Percentiles rank a stretch among this genome's conserved stretches.
These are phyloP conservation scores for Moniliophthora roreri DNA, from an alignment of 1,284 basidiomycete genomes.

Conservation along the genomic window DNA sequence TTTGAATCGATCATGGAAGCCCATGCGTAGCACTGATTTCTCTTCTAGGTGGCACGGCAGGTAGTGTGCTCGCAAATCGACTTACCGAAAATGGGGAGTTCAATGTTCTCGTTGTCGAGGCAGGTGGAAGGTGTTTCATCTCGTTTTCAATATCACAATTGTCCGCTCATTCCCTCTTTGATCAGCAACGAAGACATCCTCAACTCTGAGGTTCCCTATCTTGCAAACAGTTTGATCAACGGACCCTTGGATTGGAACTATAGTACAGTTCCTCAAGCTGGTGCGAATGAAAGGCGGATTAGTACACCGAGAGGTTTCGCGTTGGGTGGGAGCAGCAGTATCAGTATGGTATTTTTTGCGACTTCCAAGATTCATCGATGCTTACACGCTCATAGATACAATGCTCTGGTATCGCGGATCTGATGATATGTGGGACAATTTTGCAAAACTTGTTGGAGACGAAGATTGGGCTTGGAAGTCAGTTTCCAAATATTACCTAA, in stretches of 20 bases:
- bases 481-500: constrained; percentile 21
- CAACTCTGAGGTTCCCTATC: no score
- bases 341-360: no score
- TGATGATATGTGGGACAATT: constrained; percentile 25
- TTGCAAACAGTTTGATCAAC: no score
- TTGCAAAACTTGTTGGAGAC: constrained; percentile 28
- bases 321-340: no score
- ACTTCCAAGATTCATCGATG: no score
- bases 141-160: no score
- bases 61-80: constrained; percentile 6
- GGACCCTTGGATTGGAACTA: no score
- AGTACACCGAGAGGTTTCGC: no score
- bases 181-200: no score
- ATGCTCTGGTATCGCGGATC: constrained; percentile 24
- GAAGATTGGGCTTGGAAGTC: constrained; percentile 29
- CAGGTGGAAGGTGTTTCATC: constrained; percentile 10
- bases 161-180: no score
- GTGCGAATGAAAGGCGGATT: no score
- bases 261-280: no score
- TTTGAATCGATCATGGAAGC: not conserved
- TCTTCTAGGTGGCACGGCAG: constrained; percentile 18
- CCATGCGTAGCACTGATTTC: not conserved
- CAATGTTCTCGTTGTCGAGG: constrained; percentile 12
- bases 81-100: not conserved
- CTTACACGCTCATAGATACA: constrained; percentile 15